Conservation (phyloP, 164 flowering plant genomes). For the Piper longum region DNA sequence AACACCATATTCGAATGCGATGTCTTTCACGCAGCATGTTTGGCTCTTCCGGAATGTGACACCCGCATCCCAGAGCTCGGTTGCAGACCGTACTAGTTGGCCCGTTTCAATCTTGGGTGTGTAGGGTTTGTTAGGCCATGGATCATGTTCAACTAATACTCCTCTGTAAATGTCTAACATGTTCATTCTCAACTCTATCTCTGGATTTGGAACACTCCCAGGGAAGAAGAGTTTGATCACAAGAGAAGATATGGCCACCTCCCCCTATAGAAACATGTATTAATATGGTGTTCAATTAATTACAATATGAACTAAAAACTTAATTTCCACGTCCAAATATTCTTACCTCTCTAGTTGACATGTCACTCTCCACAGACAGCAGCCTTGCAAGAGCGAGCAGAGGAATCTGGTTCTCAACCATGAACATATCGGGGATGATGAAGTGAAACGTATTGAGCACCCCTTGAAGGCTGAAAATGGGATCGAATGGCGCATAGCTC, state of each 20-base stretch:
- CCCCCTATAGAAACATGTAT: too few relatives aligned
- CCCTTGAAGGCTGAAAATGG: background rate
- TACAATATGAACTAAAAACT: too few relatives aligned
- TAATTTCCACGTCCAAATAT: too few relatives aligned
- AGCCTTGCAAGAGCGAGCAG: background rate
- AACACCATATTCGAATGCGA: background rate
- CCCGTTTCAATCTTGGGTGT: background rate
- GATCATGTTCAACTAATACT: background rate
- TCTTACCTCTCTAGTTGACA: too few relatives aligned
- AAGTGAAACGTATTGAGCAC: background rate
- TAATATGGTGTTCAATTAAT: too few relatives aligned
- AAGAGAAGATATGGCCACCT: too few relatives aligned
- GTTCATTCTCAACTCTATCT: background rate
- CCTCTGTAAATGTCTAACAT: background rate
- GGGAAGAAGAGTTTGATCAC: background rate
- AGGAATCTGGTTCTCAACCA: constrained; percentile 2
- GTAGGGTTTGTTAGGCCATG: background rate
- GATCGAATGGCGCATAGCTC: background rate
- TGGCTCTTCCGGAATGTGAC: background rate
- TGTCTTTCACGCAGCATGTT: background rate
- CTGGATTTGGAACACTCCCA: background rate
- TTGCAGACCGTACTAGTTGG: background rate
- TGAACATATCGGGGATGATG: background rate
- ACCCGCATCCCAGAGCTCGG: background rate
- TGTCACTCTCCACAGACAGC: background rate